Evolutionary conservation across 805 yeast genomes (phyloP), one percentile per base, ranked within the genome.

Genomic region (Lipomyces anomalus): DNA sequence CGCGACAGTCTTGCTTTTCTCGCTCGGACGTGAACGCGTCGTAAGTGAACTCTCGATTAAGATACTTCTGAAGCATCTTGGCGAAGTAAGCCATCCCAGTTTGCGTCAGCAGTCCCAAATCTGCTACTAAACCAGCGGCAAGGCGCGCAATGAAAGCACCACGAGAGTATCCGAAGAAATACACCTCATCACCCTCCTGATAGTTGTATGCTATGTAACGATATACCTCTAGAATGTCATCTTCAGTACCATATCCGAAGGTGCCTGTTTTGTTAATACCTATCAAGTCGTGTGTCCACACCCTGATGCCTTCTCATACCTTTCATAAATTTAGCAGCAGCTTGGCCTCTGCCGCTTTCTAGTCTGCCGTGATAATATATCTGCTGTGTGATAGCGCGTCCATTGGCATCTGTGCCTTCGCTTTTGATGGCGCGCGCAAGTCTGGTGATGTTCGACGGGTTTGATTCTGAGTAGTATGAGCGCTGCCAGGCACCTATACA

Each of bases 141-240:
- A 44, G 33, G 6, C 53, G 40, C 9, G 38, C 53, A 38, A 43
- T 30, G 35, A 36, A 46, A 11, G 53, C 42, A 7, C 53, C 53
- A 9, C 55, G 32, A 11, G 52, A 47, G 30, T 45, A 51, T 2
- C 55, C 55, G 26, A 51, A 51, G 26, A 51, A 39, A 35, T 42
- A 51, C 6, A 51, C 21, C 26, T 47, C 48, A 20, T 51, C 55
- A 18, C 52, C 55, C 13, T n/a, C 16, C 4, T 40, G 22, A 23
- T 50, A 51, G 29, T 51, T 51, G 24, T 39, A 42, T 11, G 48
- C 42, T 9, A 51, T 18, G 35, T 40, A 50, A 18, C 47, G 24
- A 35, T 51, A 51, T 2, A 36, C 52, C 3, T 40, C 42, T 21
- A 37, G 35, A 23, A 49, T 38, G 33, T 46, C 34, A 17, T 39